Evolutionary conservation across 106 monocot genomes (phyloP).

Genomic region (Apostasia ramifera): DNA sequence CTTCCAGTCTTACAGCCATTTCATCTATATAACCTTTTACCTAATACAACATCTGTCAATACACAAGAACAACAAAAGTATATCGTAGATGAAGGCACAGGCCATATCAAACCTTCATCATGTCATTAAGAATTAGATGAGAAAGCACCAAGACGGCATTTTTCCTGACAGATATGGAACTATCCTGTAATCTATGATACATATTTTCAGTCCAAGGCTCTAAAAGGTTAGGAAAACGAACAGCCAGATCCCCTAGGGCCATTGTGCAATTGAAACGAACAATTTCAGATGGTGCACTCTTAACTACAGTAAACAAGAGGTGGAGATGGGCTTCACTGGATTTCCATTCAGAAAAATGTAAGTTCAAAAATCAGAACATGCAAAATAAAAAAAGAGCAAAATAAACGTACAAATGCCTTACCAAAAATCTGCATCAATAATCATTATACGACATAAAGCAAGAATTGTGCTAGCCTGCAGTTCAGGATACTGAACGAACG

Average conservation of each 20-base stretch:
- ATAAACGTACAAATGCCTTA: conserved; percentile 21
- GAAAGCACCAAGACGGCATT: conserved; percentile 97
- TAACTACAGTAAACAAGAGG: conserved; percentile 87
- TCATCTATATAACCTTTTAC: conserved; percentile 99
- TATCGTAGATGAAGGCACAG: not conserved
- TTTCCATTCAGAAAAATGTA: conserved; percentile 4
- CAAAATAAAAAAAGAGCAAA: not conserved
- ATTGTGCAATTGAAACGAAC: conserved; percentile 94
- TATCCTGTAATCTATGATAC: conserved; percentile 82
- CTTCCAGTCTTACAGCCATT: conserved; percentile 86
- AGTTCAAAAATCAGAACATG: not conserved
- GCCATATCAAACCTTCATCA: conserved; percentile 82
- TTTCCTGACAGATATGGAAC: conserved; percentile 85
- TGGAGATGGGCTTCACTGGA: conserved; percentile 88
- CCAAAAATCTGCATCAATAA: conserved; percentile 94
- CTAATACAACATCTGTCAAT: conserved; percentile 22
- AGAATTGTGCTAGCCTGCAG: conserved; percentile 95
- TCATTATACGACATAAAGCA: conserved; percentile 91
- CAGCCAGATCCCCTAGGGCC: conserved; percentile 88
- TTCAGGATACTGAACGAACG: conserved; percentile 61
- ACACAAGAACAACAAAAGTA: not conserved
- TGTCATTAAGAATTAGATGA: conserved; percentile 98
- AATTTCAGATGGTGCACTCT: conserved; percentile 73
- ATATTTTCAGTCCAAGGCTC: conserved; percentile 98
- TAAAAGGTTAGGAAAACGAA: conserved; percentile 90